Conservation (phyloP, 768 basidiomycete species). For the Rhodotorula sphaerocarpa region DNA sequence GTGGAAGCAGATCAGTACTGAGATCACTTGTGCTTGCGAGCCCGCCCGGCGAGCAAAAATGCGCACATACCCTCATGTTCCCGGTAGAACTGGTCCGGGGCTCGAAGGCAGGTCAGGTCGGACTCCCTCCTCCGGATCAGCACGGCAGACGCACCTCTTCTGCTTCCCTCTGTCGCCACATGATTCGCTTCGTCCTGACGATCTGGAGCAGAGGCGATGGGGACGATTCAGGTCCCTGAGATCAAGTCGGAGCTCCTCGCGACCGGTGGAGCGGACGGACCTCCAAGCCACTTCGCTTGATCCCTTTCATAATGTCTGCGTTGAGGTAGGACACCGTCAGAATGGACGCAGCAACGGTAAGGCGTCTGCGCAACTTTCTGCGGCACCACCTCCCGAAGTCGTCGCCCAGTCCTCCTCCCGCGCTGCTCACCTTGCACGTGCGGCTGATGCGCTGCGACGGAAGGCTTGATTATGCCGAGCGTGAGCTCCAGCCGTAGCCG, state of each 20-base stretch:
- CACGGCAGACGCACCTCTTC: conserved; percentile 17
- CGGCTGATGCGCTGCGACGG: conserved; percentile 29
- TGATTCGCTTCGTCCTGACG: conserved; percentile 32
- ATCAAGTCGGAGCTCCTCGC: too few species aligned
- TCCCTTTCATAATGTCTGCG: conserved; percentile 26
- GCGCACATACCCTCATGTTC: conserved; percentile 32
- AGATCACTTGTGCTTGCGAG: rapidly evolving
- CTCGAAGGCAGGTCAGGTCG: too few species aligned
- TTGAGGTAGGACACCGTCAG: background rate
- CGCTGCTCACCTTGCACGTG: conserved; percentile 30
- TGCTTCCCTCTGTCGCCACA: conserved; percentile 31
- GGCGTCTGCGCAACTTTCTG: too few species aligned
- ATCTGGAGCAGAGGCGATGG: too few species aligned
- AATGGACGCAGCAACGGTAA: background rate
- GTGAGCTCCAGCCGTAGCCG: conserved; percentile 29
- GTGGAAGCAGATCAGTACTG: background rate
- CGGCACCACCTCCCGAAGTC: background rate
- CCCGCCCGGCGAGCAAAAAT: too few species aligned
- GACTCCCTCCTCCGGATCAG: background rate
- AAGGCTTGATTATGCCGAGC: conserved; percentile 37
- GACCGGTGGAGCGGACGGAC: background rate
- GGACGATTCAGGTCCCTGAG: too few species aligned
- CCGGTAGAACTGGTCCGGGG: conserved; percentile 37
- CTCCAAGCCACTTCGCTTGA: conserved; percentile 31
- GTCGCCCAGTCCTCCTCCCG: too few species aligned